Conservation (phyloP, 306 rosid genomes). For the Biancaea sappan region DNA sequence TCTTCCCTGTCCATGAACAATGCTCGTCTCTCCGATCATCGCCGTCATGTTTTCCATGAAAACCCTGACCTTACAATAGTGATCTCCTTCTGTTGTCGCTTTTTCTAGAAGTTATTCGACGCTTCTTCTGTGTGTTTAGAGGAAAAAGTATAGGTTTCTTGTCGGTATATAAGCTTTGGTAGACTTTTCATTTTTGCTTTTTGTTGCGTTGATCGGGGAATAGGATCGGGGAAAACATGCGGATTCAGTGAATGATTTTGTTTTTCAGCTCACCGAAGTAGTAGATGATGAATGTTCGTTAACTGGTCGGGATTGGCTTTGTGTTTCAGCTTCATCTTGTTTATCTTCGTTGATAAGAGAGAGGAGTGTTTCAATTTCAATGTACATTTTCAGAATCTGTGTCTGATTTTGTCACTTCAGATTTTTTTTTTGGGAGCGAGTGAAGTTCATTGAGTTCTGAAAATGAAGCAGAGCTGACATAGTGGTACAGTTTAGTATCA, state of each 20-base stretch:
- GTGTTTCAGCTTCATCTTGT: not conserved
- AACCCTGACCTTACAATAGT: constrained; percentile 31
- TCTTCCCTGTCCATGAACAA: constrained; percentile 34
- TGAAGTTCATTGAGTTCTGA: constrained; percentile 31
- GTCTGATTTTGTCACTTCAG: constrained; percentile 21
- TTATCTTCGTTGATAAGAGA: not conserved
- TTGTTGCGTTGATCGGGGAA: not conserved
- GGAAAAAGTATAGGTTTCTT: constrained; percentile 39
- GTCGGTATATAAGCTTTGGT: not conserved
- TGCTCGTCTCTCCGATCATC: constrained; percentile 73
- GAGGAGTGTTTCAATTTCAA: not conserved
- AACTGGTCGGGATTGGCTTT: constrained; percentile 1
- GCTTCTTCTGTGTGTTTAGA: constrained; percentile 27
- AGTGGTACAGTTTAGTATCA: constrained; percentile 4
- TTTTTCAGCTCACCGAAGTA: constrained; percentile 14
- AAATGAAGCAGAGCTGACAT: constrained; percentile 40
- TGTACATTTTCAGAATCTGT: constrained; percentile 16
- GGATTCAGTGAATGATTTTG: constrained; percentile 24
- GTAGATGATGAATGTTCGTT: constrained; percentile 26
- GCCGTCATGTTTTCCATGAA: constrained; percentile 82
- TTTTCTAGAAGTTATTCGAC: constrained; percentile 26
- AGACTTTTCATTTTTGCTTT: not conserved
- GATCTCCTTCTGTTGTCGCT: constrained; percentile 32
- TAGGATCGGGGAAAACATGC: constrained; percentile 6
- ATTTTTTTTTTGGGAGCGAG: not conserved